These are phyloP conservation scores for Phlegmacium glaucopus DNA, from an alignment of 768 basidiomycete species.

Conservation along the genomic window DNA sequence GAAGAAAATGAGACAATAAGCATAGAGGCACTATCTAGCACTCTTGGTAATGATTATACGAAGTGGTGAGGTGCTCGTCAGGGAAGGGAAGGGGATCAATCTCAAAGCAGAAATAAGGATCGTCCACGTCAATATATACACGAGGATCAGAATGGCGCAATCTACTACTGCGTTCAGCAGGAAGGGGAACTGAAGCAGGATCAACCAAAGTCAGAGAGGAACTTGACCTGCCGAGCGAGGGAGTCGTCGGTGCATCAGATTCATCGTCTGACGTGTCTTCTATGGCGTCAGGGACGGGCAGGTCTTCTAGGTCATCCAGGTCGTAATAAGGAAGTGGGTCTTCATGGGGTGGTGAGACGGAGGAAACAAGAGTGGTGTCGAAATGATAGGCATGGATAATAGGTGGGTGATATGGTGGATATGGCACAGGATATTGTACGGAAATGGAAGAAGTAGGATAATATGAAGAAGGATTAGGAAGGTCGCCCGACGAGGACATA, in stretches of 20 bases:
- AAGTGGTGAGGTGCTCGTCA: constrained; percentile 42
- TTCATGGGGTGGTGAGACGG: constrained; percentile 41
- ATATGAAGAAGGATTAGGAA: constrained; percentile 45
- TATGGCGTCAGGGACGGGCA: constrained; percentile 74
- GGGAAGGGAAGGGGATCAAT: constrained; percentile 72
- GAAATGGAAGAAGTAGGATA: constrained; percentile 38
- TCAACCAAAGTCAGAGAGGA: constrained; percentile 52
- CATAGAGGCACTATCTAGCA: constrained; percentile 47
- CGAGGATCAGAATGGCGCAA: constrained; percentile 47
- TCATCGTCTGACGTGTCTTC: constrained; percentile 86
- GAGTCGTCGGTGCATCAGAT: constrained; percentile 67
- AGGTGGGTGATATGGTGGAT: constrained; percentile 58
- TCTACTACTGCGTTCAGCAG: constrained; percentile 47
- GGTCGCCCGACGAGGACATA: constrained; percentile 76
- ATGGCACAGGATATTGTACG: constrained; percentile 61
- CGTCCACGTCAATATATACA: constrained; percentile 60
- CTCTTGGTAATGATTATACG: constrained; percentile 59
- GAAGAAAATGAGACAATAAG: constrained; percentile 16
- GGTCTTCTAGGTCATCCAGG: constrained; percentile 62
- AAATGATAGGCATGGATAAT: constrained; percentile 51
- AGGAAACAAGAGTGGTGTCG: constrained; percentile 39
- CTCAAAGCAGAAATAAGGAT: constrained; percentile 64
- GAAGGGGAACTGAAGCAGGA: constrained; percentile 47
- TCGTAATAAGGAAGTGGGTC: constrained; percentile 64
- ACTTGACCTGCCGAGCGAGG: constrained; percentile 55